Conservation (phyloP, 441 rosid genomes). For the Biscutella laevigata region DNA sequence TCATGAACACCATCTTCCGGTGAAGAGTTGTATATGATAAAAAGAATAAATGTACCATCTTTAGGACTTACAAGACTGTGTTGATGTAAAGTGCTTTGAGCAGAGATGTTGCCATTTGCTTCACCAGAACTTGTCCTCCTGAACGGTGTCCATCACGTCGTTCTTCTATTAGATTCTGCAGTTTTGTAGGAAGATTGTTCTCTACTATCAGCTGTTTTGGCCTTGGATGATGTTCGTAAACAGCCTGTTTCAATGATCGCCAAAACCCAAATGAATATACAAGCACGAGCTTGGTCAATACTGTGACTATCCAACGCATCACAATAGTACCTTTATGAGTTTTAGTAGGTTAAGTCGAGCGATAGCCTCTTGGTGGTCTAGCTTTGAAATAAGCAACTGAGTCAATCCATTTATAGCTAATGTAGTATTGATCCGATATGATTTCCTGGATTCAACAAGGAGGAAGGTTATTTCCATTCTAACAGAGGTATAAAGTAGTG, state of each 20-base stretch:
- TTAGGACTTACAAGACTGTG: slow-evolving; percentile 56
- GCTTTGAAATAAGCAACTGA: slow-evolving; percentile 71
- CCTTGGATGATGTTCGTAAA: slow-evolving; percentile 93
- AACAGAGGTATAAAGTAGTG: too few relatives aligned
- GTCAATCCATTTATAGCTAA: slow-evolving; percentile 94
- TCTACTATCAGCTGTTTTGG: slow-evolving; percentile 97
- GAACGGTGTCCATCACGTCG: slow-evolving; percentile 90
- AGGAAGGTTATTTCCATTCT: too few relatives aligned
- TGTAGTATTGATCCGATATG: slow-evolving; percentile 77
- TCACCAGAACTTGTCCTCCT: slow-evolving; percentile 93
- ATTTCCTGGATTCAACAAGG: slow-evolving; percentile 61
- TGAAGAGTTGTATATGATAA: too few relatives aligned
- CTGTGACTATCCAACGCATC: background rate
- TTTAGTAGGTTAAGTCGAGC: slow-evolving; percentile 93
- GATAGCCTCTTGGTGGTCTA: slow-evolving; percentile 95
- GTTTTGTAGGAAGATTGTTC: slow-evolving; percentile 84
- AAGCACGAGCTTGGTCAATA: too few relatives aligned
- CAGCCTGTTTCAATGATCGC: slow-evolving; percentile 83
- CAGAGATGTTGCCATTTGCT: slow-evolving; percentile 96
- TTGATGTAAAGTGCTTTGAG: slow-evolving; percentile 71
- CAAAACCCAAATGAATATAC: too few relatives aligned
- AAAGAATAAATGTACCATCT: slow-evolving; percentile 13
- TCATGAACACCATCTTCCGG: too few relatives aligned
- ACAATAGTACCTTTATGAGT: slow-evolving; percentile 68
- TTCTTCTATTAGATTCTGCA: slow-evolving; percentile 84